These are phyloP conservation scores for Penicillium turbatum DNA, from an alignment of 495 filamentous ascomycete species.

Conservation along the genomic window DNA sequence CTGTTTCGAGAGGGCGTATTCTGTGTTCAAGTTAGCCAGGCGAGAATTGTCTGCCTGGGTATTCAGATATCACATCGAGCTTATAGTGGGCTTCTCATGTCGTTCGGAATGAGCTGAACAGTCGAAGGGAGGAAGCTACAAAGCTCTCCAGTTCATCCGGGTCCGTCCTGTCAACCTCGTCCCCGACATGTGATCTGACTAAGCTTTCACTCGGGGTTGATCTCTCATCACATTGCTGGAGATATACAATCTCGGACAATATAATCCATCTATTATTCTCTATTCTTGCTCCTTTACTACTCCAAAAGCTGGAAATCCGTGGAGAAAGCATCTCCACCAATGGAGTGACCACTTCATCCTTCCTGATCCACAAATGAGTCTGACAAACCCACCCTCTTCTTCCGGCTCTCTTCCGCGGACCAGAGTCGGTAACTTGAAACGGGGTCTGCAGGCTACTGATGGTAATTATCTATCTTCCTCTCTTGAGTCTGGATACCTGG, in stretches of 20 bases:
- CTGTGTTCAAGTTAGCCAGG: neutral
- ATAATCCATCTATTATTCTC: neutral
- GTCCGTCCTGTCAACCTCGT: too few relatives aligned
- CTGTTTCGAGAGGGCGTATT: neutral
- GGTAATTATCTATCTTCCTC: slow-evolving; percentile 50
- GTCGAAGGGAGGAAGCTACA: neutral
- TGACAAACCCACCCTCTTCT: slow-evolving; percentile 54
- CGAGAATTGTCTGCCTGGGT: neutral
- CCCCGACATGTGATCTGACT: slow-evolving; percentile 4
- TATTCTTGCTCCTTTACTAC: neutral
- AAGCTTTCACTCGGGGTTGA: neutral
- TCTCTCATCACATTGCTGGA: neutral
- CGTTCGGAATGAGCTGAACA: neutral
- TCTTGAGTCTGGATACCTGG: slow-evolving; percentile 12
- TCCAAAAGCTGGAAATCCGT: neutral
- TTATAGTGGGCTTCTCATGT: too few relatives aligned
- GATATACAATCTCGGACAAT: neutral
- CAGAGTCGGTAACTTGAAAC: slow-evolving; percentile 55
- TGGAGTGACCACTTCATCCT: neutral
- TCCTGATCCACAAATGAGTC: slow-evolving; percentile 40
- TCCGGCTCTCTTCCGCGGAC: slow-evolving; percentile 49
- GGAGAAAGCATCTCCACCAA: slow-evolving; percentile 5
- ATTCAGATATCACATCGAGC: neutral
- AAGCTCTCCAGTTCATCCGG: neutral
- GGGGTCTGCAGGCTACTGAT: slow-evolving; percentile 70